Percentiles rank a stretch among this genome's conserved stretches.
Conservation (phyloP, 805 yeast genomes). For the Helenozyma rhizophorensis region DNA sequence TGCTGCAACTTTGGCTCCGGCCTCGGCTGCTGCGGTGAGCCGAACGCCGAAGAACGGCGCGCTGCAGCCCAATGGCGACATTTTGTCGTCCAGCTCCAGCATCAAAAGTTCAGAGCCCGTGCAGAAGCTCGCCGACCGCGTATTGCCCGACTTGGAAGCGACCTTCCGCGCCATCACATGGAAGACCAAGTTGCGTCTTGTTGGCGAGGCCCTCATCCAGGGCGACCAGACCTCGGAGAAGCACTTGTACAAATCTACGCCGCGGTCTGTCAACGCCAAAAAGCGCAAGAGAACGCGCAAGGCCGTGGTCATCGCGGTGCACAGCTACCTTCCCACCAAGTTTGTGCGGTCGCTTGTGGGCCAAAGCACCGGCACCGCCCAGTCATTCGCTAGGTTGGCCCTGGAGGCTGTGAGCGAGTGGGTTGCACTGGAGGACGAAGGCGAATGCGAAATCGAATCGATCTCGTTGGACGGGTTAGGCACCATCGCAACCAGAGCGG, state of each 20-base stretch:
- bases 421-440: constrained; percentile 15
- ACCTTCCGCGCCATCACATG: constrained; percentile 19
- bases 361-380: constrained; percentile 34
- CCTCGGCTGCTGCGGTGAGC: too few species aligned
- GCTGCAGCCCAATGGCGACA: neutral
- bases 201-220: constrained; percentile 15
- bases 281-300: constrained; percentile 7
- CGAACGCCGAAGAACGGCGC: neutral
- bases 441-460: constrained; percentile 24
- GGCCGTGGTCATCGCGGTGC: constrained; percentile 33
- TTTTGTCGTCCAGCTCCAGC: neutral
- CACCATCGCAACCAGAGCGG: constrained; percentile 25
- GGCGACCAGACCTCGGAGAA: constrained; percentile 12
- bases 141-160: constrained; percentile 14
- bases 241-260: constrained; percentile 12
- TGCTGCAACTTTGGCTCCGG: too few species aligned
- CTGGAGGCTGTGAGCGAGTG: constrained; percentile 27
- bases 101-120: neutral
- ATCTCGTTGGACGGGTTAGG: constrained; percentile 42
- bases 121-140: neutral
- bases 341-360: constrained; percentile 34
- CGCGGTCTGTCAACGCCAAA: constrained; percentile 4
- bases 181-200: constrained; percentile 15
- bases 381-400: constrained; percentile 24
- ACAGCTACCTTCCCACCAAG: constrained; percentile 38